These are phyloP conservation scores for Meira nashicola DNA, from an alignment of 1,284 basidiomycete species.

Conservation along the genomic window DNA sequence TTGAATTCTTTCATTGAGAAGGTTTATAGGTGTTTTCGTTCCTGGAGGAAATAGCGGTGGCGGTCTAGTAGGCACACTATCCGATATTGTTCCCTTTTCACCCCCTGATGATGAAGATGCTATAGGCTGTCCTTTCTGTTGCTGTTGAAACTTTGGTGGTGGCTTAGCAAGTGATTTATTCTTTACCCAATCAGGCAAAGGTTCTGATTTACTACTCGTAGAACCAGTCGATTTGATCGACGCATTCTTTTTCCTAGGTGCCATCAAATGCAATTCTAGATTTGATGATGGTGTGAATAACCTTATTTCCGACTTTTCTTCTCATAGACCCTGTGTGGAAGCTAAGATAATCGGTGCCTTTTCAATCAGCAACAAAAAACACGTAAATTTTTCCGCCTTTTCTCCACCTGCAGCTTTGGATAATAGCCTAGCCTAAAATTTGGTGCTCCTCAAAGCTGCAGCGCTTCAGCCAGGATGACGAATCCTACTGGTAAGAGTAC, in stretches of 20 bases:
- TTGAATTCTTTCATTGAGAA: constrained; percentile 49
- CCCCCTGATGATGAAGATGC: constrained; percentile 4
- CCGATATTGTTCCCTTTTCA: background rate
- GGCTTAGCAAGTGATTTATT: constrained; percentile 38
- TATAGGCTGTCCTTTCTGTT: constrained; percentile 12
- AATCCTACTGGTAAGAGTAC: too few species aligned
- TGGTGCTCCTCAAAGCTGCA: too few species aligned
- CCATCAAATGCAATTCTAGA: constrained; percentile 22
- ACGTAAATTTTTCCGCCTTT: too few species aligned
- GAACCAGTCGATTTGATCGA: constrained; percentile 49
- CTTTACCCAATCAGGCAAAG: constrained; percentile 52
- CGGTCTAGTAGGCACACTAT: background rate
- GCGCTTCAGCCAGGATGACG: too few species aligned
- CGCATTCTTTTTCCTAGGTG: constrained; percentile 45
- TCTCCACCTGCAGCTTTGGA: too few species aligned
- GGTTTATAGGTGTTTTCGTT: constrained; percentile 51
- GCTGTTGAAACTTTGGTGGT: constrained; percentile 26
- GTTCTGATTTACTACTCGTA: constrained; percentile 48
- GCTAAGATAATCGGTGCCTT: too few species aligned
- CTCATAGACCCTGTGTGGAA: too few species aligned
- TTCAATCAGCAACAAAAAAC: too few species aligned
- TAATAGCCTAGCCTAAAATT: too few species aligned
- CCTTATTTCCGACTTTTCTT: too few species aligned
- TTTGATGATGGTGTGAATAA: background rate
- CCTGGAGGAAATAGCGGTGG: constrained; percentile 48